Evolutionary conservation across 768 basidiomycete genomes (phyloP), one percentile per base, ranked within the genome.

Genomic region (Lactarius psammicola): DNA sequence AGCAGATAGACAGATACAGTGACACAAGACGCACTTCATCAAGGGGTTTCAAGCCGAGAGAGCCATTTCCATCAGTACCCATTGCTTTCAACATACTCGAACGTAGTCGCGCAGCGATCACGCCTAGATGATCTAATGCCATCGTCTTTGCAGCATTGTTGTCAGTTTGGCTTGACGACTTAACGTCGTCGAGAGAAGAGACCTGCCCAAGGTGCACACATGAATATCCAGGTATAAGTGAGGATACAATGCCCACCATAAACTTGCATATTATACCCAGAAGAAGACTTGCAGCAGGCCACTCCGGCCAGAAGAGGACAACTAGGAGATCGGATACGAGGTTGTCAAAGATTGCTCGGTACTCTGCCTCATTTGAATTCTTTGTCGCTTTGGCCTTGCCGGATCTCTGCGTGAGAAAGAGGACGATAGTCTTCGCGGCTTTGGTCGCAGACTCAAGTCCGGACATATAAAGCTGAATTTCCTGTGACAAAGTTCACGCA

Each of bases 241-340:
- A 40, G 46, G 57, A 51, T 20, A 60, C 36, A 8, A 30, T 17
- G 70, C 82, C 11, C 65, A 94, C 95, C 92, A 98, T 92, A 70
- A 87, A 88, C 73, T 88, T 90, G 68, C 87, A 90, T 8, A 88
- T 85, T 56, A 97, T 88, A 53, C 83, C 85, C 42, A 98, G 77
- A 44, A 97, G 80, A 20, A 97, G 76, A 51, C 87, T 83, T 2
- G 97, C 92, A 11, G 92, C 95, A 7, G 97, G 97, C 95, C 96
- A 99, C 76, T 99, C 97, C 0, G 97, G 95, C 86, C 92, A 92
- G 74, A 90, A 95, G 7, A 98, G 79, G 23, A 97, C 94, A 10
- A 84, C 83, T 28, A 98, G 81, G 28, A 97, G 80, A 73, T 99
- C 97, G 2, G 87, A 86, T 49, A 98, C 86, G 13, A 98, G 79